Evolutionary conservation across 2,329 filamentous ascomycete species (phyloP).

Genomic region (Penicillium psychrosexuale): DNA sequence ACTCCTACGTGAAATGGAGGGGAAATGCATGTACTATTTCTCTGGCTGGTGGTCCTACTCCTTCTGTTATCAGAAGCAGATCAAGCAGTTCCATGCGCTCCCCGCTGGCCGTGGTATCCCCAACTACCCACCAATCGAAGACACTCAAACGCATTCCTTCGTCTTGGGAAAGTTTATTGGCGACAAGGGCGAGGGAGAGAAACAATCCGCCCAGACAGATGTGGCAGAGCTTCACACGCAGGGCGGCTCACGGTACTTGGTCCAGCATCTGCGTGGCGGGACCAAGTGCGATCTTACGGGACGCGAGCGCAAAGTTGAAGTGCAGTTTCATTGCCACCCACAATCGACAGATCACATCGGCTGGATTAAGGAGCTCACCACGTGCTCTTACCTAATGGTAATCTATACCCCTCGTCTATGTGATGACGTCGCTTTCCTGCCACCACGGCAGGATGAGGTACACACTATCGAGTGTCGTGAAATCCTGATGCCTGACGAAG

Average conservation of each 20-base stretch:
- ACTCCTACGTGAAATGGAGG: conserved; percentile 72
- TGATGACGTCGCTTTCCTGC: conserved; percentile 79
- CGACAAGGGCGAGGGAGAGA: conserved; percentile 33
- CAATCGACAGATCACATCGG: conserved; percentile 73
- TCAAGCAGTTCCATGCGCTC: conserved; percentile 86
- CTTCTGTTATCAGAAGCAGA: conserved; percentile 84
- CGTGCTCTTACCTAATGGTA: conserved; percentile 90
- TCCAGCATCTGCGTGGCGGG: conserved; percentile 75
- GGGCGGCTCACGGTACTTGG: conserved; percentile 79
- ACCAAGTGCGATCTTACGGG: conserved; percentile 85
- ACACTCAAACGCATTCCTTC: conserved; percentile 72
- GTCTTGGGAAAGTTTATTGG: conserved; percentile 62
- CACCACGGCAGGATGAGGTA: conserved; percentile 71
- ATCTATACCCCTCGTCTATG: conserved; percentile 86
- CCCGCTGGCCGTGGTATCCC: conserved; percentile 66
- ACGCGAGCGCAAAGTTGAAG: conserved; percentile 75
- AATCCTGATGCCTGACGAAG: conserved; percentile 60
- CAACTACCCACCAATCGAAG: conserved; percentile 68
- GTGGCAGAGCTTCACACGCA: conserved; percentile 71
- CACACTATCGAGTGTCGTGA: conserved; percentile 74
- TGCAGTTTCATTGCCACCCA: conserved; percentile 75
- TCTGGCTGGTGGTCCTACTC: conserved; percentile 95
- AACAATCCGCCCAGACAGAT: conserved; percentile 32
- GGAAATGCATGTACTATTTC: conserved; percentile 76
- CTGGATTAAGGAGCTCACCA: conserved; percentile 90